phyloP scores from a whole-genome alignment of 805 yeast species.

The Tetrapisispora pingtungensis region DNA sequence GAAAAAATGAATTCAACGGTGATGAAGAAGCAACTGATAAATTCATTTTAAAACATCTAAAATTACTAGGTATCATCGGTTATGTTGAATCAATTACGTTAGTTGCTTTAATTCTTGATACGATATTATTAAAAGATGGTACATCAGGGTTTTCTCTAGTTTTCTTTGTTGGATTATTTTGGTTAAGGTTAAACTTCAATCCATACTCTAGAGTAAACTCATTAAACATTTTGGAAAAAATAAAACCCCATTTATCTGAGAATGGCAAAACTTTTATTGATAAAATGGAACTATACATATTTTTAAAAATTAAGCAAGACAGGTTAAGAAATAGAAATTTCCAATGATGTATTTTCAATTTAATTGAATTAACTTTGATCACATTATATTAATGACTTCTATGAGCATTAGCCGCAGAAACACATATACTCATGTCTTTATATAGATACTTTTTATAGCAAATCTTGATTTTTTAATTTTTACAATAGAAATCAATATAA shows the following conservation, averaged over 20 bases:
- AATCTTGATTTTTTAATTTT: no score
- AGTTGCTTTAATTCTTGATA: slow-evolving; percentile 45
- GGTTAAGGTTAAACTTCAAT: slow-evolving; percentile 57
- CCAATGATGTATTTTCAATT: no score
- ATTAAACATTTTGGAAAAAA: slow-evolving; percentile 20
- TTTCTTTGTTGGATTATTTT: slow-evolving; percentile 48
- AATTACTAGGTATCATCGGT: slow-evolving; percentile 35
- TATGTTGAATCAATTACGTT: slow-evolving; percentile 51
- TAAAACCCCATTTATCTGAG: slow-evolving; percentile 29
- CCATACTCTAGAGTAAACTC: slow-evolving; percentile 32
- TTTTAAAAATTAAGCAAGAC: slow-evolving; percentile 32
- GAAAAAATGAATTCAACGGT: slow-evolving; percentile 13
- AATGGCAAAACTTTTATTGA: slow-evolving; percentile 33
- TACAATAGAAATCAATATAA: no score
- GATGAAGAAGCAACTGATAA: slow-evolving; percentile 5
- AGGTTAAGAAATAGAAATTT: neutral
- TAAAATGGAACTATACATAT: slow-evolving; percentile 32
- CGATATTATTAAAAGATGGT: slow-evolving; percentile 48
- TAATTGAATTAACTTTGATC: no score
- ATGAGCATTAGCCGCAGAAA: no score
- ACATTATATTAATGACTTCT: no score
- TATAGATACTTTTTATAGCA: no score
- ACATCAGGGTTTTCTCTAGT: slow-evolving; percentile 61
- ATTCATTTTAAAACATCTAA: slow-evolving; percentile 10
- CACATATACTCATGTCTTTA: no score